phyloP scores from a whole-genome alignment of 495 filamentous ascomycete genomes.

The Penicillium salamii region DNA sequence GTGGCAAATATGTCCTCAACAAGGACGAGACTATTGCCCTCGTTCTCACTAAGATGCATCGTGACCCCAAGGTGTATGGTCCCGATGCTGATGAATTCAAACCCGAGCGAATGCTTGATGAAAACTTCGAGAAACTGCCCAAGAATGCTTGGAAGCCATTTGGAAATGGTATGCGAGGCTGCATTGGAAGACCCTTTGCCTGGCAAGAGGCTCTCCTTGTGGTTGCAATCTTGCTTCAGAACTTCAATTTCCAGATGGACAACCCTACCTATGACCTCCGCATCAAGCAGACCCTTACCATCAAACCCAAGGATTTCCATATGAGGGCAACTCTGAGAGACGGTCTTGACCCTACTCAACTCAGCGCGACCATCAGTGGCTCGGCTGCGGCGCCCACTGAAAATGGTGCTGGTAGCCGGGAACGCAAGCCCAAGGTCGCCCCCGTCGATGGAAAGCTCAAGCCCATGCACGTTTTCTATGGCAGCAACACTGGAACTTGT shows the following conservation, averaged over 20 bases:
- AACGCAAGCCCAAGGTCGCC: conserved; percentile 19
- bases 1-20: conserved; percentile 60
- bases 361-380: conserved; percentile 50
- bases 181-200: conserved; percentile 67
- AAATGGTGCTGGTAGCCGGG: conserved; percentile 16
- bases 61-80: conserved; percentile 65
- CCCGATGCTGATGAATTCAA: conserved; percentile 59
- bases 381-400: conserved; percentile 11
- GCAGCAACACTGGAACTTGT: conserved; percentile 75
- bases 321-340: conserved; percentile 64
- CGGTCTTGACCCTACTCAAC: conserved; percentile 53
- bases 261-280: conserved; percentile 55
- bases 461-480: conserved; percentile 65
- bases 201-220: conserved; percentile 60
- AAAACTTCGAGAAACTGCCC: conserved; percentile 56
- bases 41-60: conserved; percentile 58
- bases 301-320: conserved; percentile 72
- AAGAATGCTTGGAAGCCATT: conserved; percentile 58
- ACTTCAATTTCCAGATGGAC: conserved; percentile 58
- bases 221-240: conserved; percentile 55
- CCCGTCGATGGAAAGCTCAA: conserved; percentile 25
- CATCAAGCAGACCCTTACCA: conserved; percentile 69
- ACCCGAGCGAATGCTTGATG: conserved; percentile 66
- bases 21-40: conserved; percentile 54
- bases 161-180: conserved; percentile 64